Percentiles rank a stretch among this genome's conserved stretches.
phyloP scores from a whole-genome alignment of 139 green algal genomes.

The Picochlorum sp. region DNA sequence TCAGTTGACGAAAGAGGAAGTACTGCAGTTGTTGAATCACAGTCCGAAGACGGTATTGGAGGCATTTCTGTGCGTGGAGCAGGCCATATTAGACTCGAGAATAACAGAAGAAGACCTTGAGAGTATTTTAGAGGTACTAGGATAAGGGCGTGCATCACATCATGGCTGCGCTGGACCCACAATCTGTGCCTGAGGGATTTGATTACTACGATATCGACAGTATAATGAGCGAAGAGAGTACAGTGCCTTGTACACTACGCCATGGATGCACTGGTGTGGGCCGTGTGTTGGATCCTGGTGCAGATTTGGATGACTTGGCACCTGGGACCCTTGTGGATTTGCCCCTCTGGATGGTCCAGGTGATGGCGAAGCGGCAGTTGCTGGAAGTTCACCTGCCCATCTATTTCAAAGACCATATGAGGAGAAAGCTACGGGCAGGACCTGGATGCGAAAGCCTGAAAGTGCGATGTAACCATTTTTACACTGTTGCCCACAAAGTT shows the following conservation, averaged over 20 bases:
- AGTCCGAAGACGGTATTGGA: conserved; percentile 34
- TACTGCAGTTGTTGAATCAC: conserved; percentile 52
- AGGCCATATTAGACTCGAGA: conserved; percentile 35
- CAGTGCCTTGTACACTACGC: conserved; percentile 23
- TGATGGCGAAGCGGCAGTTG: conserved; percentile 34
- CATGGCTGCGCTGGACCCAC: background rate
- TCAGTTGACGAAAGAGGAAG: conserved; percentile 33
- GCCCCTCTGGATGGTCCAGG: conserved; percentile 40
- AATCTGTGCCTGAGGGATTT: background rate
- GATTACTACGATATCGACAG: conserved; percentile 28
- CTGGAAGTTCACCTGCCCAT: conserved; percentile 22
- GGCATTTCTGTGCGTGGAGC: conserved; percentile 37
- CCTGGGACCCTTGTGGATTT: conserved; percentile 25
- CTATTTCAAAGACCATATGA: conserved; percentile 42
- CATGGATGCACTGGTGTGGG: conserved; percentile 32
- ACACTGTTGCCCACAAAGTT: conserved; percentile 28
- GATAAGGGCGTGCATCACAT: conserved; percentile 9
- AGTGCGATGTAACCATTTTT: conserved; percentile 45
- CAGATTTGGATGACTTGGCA: conserved; percentile 24
- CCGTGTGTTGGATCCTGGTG: conserved; percentile 34
- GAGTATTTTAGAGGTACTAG: conserved; percentile 22
- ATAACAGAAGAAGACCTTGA: conserved; percentile 39
- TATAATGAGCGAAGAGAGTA: conserved; percentile 35
- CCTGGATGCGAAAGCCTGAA: conserved; percentile 43
- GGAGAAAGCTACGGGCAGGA: conserved; percentile 41